Evolutionary conservation across 1,284 basidiomycete genomes (phyloP), one percentile per base, ranked within the genome.

Genomic region (Leccinum fallax): DNA sequence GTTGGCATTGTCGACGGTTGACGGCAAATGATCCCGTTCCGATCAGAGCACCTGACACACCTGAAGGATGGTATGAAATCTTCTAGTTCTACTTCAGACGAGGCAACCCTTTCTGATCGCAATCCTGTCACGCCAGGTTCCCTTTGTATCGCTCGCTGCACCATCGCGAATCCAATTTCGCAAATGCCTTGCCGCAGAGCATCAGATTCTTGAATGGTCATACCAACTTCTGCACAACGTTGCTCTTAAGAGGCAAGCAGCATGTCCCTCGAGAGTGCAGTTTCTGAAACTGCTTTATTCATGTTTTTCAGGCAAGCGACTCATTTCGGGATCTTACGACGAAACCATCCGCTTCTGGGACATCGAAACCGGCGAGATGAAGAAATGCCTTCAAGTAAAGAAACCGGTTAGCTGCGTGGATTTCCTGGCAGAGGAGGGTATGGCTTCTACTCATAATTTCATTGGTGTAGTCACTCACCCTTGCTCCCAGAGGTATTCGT

Each of bases 311-410:
- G 83, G 89, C 46, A 89, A 91, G 69, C 81, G 89, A 15, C 81
- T 97, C 43, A 93, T 96, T 65, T 94, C 90, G 65, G 94, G 94
- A 16, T 92, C 89, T 49, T 95, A 95, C 70, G 94, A 96, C 65
- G 94, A 95, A 77, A 94, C 91, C 0, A 93, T 95, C 62, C 82
- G 93, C 7, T 90, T 95, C 75, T 95, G 93, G 93, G 89, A 94
- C 70, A 81, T 94, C 28, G 86, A 89, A 61, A 89, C 87, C 0
- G 92, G 90, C 5, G 87, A 89, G 71, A 87, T 92, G 81, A 88
- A 88, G 77, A 93, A 92, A 69, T 91, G 89, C 66, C 72, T 94
- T 53, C 83, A 88, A 61, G 90, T 89, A 40, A 94, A 88, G 81
- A 94, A 94, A 69, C 90, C 93, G 2, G 92, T 95, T 53, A 93